Evolutionary conservation across 345 rosid genomes (phyloP), one percentile per base, ranked within the genome.

Genomic region (Boechera divaricarpa): DNA sequence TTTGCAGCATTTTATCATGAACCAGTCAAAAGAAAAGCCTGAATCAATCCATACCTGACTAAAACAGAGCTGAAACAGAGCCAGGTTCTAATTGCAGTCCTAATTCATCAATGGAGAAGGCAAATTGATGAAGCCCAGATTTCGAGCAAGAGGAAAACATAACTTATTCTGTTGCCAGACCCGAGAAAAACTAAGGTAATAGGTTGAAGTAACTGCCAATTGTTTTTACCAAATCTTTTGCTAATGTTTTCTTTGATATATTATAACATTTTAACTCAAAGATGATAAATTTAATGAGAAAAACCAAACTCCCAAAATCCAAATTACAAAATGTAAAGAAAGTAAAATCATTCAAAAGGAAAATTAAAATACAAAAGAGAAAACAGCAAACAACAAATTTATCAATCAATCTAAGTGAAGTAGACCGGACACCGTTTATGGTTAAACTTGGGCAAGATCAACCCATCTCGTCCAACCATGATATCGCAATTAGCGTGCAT

Each of bases 341-440:
- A 44, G 33, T 4, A 54, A 69, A 70, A 63, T 35, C 41, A 70
- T 10, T 32, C 52, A 76, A 15, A 69, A 61, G 57, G 32, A 18
- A 76, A 68, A 39, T 36, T 16, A 31, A 9, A 59, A 56, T 32
- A 65, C 73, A 72, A 41, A 67, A 42, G 9, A 65, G 26, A 57
- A 67, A 59, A 73, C 16, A 66, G 0, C 36, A 45, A 63, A 49
- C 44, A 61, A 79, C 67, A 56, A 77, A 44, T 28, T 24, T 70
- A 45, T 38, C 32, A 75, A 41, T 36, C 39, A 45, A 45, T 42
- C 85, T 84, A 94, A 51, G 89, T 82, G 78, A 94, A 94, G 83
- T 90, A 92, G 24, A 92, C 88, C 2, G 92, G 88, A 77, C 98
- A 95, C 53, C 86, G 82, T 87, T 83, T 84, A 15, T 85, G 75